Base-by-base conservation (phyloP, 148 eudicot species). In the Heliosperma pusillum region DNA sequence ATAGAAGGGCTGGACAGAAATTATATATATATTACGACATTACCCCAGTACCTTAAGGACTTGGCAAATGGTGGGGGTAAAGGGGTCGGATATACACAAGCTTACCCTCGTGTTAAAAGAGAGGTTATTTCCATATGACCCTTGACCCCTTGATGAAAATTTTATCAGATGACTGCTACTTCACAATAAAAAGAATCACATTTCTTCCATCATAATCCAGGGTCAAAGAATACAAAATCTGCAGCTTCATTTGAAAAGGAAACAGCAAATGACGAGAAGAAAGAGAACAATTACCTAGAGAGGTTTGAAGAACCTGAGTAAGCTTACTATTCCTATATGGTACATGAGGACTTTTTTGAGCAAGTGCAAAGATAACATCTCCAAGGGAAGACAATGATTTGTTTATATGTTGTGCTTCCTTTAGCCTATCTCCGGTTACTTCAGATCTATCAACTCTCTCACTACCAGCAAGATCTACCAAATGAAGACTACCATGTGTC, bases 291-390 rank as follows among this genome's bases (percentile, higher is more conserved):
- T 50, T 77, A 90, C 96, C 96, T 80, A 90, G 80, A 50, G 96
- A 90, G 36, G 79, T 75, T 68, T 90, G 96, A 63, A 90, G 96
- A 72, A 90, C 89, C 78, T 90, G 96, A 50, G 96, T 90, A 57
- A 90, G 92, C 84, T 90, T 90, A 90, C 96, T 90, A 74, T 90
- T 90, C 77, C 96, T 60, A 66, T 88, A 90, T 67, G 96, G 96
- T 7, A 90, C 88, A 72, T 90, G 96, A 62, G 90, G 40, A 44
- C 79, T 84, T 76, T 90, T 90, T 57, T 88, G 89, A 76, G 96
- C 86, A 70, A 90, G 84, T 52, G 96, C 81, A 67, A 79, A 85
- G 68, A 90, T 87, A 44, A 90, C 96, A 76, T 90, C 96, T 15
- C 96, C 96, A n/a, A 90, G 82, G 69, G 96, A 89, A 36, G 96